Evolutionary conservation across 2,329 filamentous ascomycete species (phyloP), one percentile per base, ranked within the genome.

Genomic region (Canariomyces notabilis): DNA sequence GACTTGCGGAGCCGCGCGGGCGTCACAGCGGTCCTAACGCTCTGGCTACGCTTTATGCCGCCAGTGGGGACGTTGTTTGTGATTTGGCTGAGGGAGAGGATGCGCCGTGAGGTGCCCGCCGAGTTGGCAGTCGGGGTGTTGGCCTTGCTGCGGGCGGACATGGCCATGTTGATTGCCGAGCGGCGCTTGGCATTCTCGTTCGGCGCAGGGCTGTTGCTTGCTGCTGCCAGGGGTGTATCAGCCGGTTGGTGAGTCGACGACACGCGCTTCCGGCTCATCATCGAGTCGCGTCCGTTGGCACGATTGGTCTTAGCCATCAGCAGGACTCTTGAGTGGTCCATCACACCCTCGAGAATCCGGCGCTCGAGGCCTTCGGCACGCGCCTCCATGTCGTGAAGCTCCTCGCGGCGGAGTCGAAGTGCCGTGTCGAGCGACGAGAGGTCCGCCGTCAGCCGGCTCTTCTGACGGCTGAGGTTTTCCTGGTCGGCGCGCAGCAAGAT

Each of bases 261-360:
- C 46, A 72, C 71, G 6, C 78, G 71, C 65, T 81, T 81, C 41
- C 77, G 75, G 62, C 68, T 79, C 77, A 81, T 79, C 77, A 81
- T 80, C 50, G 71, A 67, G 43, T 80, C 77, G 5, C 66, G 66
- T 9, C 72, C 67, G 57, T 72, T 39, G 29, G 42, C 49, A 2
- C 54, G 40, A 55, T 65, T 70, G 3, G 77, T 70, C 69, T 87
- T 84, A 55, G 81, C 74, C 72, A 93, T 86, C 48, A 97, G 78
- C n/a, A 96, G 75, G 20, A 91, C 83, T 6, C 91, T 85, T 16
- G 91, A 96, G 64, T 97, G 91, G 58, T 97, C 90, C 70, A 98
- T 94, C 52, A 97, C 88, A 20, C 91, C 90, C 55, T 97, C 91
- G 23, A 98, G 72, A 56, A 98, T 95, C 20, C 93, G 83, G 42